Percentiles rank a stretch among this genome's conserved stretches.
Evolutionary conservation across 306 rosid genomes (phyloP).

Genomic region (Vigna nakashimae): DNA sequence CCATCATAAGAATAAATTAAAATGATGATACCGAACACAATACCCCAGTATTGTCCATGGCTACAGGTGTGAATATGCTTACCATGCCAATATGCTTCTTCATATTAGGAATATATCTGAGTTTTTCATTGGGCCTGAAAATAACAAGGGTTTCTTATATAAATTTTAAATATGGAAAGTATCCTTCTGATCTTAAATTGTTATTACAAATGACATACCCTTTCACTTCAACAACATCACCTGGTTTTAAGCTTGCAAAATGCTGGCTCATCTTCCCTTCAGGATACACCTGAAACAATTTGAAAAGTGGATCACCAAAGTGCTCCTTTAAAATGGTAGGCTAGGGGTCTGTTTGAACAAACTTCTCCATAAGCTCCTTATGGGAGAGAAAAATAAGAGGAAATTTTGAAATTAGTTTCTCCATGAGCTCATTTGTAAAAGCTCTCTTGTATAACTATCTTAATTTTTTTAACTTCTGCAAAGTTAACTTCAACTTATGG

Average conservation of each 20-base stretch:
- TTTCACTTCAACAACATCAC: conserved; percentile 95
- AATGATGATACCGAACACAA: conserved; percentile 24
- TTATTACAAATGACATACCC: conserved; percentile 64
- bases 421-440: too few relatives aligned
- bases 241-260: conserved; percentile 96
- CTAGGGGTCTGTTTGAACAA: too few relatives aligned
- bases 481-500: too few relatives aligned
- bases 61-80: conserved; percentile 42
- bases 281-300: conserved; percentile 80
- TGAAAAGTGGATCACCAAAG: conserved; percentile 30
- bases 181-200: conserved; percentile 24
- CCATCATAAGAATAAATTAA: conserved; percentile 14
- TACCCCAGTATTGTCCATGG: conserved; percentile 21
- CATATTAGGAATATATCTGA: conserved; percentile 92
- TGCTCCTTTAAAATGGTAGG: conserved; percentile 17
- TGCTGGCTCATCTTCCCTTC: conserved; percentile 99
- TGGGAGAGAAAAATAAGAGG: too few relatives aligned
- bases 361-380: too few relatives aligned
- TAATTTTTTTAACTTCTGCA: too few relatives aligned
- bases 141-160: conserved; percentile 35
- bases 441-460: too few relatives aligned
- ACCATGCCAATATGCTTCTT: conserved; percentile 99
- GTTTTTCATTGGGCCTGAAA: conserved; percentile 93
- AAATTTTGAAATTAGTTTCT: too few relatives aligned
- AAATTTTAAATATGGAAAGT: conserved; percentile 42